phyloP scores from a whole-genome alignment of 805 yeast genomes.

The Kazachstania taianensis region DNA sequence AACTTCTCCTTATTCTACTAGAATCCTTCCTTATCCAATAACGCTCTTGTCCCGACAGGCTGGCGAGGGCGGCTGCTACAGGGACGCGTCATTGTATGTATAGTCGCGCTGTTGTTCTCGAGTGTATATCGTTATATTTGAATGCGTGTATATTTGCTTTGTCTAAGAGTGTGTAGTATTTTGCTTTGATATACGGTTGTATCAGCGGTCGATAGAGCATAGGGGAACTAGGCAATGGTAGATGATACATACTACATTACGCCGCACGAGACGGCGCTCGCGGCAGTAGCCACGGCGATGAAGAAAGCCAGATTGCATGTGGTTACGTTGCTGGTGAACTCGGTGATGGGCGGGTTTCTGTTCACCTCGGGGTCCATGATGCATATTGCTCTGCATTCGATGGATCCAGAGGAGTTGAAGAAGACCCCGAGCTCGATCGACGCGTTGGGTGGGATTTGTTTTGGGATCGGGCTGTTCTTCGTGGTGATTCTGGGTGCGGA shows the following conservation, averaged over 20 bases:
- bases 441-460: slow-evolving; percentile 46
- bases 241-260: slow-evolving; percentile 52
- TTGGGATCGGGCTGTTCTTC: slow-evolving; percentile 64
- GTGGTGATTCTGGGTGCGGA: slow-evolving; percentile 71
- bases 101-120: too few species aligned
- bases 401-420: slow-evolving; percentile 34
- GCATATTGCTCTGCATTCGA: slow-evolving; percentile 44
- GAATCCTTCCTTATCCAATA: too few species aligned
- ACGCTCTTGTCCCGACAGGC: too few species aligned
- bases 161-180: too few species aligned
- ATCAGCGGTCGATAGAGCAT: neutral
- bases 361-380: slow-evolving; percentile 70
- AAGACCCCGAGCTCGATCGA: slow-evolving; percentile 42
- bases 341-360: slow-evolving; percentile 59
- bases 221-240: slow-evolving; percentile 26
- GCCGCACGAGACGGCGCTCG: slow-evolving; percentile 74
- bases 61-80: too few species aligned
- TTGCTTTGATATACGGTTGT: too few species aligned
- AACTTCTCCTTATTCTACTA: too few species aligned
- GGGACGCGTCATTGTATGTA: too few species aligned
- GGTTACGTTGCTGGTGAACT: slow-evolving; percentile 50
- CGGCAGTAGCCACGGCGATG: slow-evolving; percentile 79
- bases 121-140: too few species aligned
- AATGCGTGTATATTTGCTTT: too few species aligned
- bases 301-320: slow-evolving; percentile 61